A percentile compares a stretch with the other conserved stretches of the same genome.
These are phyloP conservation scores for Phytophthora foliorum DNA, from an alignment of 352 stramenopile genomes.

Conservation along the genomic window DNA sequence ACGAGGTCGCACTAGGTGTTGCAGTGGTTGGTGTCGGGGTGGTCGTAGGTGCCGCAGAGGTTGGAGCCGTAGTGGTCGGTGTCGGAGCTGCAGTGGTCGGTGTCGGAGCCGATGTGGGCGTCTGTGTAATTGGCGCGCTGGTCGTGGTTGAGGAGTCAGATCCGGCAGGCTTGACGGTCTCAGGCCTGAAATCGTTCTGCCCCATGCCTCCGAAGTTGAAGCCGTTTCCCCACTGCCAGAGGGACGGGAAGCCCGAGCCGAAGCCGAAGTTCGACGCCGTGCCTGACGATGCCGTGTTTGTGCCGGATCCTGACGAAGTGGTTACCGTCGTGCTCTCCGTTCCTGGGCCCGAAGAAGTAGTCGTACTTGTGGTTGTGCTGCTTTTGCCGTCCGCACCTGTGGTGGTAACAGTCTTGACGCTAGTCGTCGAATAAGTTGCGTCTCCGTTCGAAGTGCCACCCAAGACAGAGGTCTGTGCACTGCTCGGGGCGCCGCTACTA, in stretches of 20 bases:
- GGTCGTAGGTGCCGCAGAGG: not conserved
- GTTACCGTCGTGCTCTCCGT: slow-evolving; percentile 33
- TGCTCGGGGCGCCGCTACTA: slow-evolving; percentile 19
- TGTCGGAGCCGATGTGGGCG: slow-evolving; percentile 9
- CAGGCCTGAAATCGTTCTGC: slow-evolving; percentile 21
- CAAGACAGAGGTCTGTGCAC: slow-evolving; percentile 10
- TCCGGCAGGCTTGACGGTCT: slow-evolving; percentile 36
- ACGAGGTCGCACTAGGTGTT: slow-evolving; percentile 16
- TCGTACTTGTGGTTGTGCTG: slow-evolving; percentile 31
- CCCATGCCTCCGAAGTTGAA: slow-evolving; percentile 32
- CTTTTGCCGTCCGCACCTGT: slow-evolving; percentile 35
- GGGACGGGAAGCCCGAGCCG: slow-evolving; percentile 22
- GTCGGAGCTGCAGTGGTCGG: slow-evolving; percentile 9
- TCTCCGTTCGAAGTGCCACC: slow-evolving; percentile 6
- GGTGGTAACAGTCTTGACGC: slow-evolving; percentile 26
- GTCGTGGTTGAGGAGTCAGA: slow-evolving; percentile 20
- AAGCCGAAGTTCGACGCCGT: slow-evolving; percentile 26
- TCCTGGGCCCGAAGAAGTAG: slow-evolving; percentile 30
- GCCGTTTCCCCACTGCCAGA: slow-evolving; percentile 39
- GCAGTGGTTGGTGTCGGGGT: slow-evolving; percentile 16
- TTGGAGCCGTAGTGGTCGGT: slow-evolving; percentile 15
- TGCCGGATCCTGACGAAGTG: slow-evolving; percentile 29
- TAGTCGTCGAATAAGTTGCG: slow-evolving; percentile 15
- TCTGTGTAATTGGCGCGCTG: slow-evolving; percentile 10
- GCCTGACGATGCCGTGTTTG: slow-evolving; percentile 10